A percentile compares a stretch with the other conserved stretches of the same genome.
Conservation (phyloP, 2,329 filamentous ascomycete genomes). For the Aaosphaeria pasadenensis region DNA sequence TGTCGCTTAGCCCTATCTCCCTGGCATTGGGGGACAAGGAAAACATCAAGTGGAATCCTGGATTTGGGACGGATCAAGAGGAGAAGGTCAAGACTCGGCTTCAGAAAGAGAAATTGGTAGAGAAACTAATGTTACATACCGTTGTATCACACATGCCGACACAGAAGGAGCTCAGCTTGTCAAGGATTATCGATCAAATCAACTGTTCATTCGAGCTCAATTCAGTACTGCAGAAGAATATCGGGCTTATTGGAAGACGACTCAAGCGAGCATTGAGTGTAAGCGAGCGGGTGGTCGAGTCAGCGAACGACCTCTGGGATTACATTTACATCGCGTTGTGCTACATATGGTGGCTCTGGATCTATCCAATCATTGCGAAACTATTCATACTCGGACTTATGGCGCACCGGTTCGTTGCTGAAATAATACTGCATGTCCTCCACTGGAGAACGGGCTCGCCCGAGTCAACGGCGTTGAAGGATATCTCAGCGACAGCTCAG, state of each 20-base stretch:
- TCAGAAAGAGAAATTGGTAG: slow-evolving; percentile 65
- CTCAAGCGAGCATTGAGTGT: slow-evolving; percentile 85
- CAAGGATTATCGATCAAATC: slow-evolving; percentile 84
- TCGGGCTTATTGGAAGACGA: slow-evolving; percentile 76
- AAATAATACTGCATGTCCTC: slow-evolving; percentile 72
- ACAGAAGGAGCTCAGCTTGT: slow-evolving; percentile 76
- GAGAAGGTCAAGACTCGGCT: slow-evolving; percentile 67
- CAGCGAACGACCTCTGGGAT: slow-evolving; percentile 81
- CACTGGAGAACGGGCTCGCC: slow-evolving; percentile 76
- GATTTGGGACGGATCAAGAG: slow-evolving; percentile 59
- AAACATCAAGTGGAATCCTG: slow-evolving; percentile 36
- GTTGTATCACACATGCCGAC: slow-evolving; percentile 75
- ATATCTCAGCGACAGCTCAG: slow-evolving; percentile 93
- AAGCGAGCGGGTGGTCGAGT: slow-evolving; percentile 90
- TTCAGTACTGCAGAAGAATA: slow-evolving; percentile 81
- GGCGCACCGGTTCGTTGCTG: slow-evolving; percentile 75
- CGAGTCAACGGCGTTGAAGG: slow-evolving; percentile 81
- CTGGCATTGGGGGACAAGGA: slow-evolving; percentile 71
- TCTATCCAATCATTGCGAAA: slow-evolving; percentile 71
- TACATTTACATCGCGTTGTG: slow-evolving; percentile 67
- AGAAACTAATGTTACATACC: slow-evolving; percentile 86
- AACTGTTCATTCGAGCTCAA: slow-evolving; percentile 95
- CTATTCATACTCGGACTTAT: slow-evolving; percentile 77
- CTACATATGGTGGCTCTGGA: slow-evolving; percentile 68
- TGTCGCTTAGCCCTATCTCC: slow-evolving; percentile 85